Evolutionary conservation across 352 stramenopile species (phyloP), one percentile per base, ranked within the genome.

Genomic region (Elongisporangium senticosum): DNA sequence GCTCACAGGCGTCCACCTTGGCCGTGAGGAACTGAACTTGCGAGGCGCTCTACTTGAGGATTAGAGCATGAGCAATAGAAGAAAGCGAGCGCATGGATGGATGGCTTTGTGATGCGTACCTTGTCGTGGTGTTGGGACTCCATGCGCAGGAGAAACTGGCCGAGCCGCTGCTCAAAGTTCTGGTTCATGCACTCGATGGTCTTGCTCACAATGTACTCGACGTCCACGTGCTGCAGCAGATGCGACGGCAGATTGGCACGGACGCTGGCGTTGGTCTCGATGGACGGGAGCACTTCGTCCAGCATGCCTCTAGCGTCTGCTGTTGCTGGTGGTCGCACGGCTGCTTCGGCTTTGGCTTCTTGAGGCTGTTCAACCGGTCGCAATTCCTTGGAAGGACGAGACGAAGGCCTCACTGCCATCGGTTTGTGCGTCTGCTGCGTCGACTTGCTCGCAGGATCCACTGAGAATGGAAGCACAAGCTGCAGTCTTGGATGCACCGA

Each of bases 111-210:
- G n/a, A 39, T 8, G 33, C 66, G 4, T 59, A 77, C 74, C 59
- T 80, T 78, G 22, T 86, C 75, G 48, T 81, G 71, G 24, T 88
- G 78, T 54, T 88, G 78, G 20, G 62, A 75, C 61, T 86, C 78
- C 74, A 88, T 81, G 1, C 68, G 65, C 37, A 74, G 58, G 7
- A 88, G 54, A 40, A 86, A 83, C 52, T 83, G 78, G 5, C 71
- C 67, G 1, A 88, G 64, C 3, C 75, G 73, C 22, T 83, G 61
- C 59, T 88, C 78, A 21, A 88, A 88, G 55, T 84, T 86, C 48
- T 77, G 71, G 43, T 79, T 86, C 75, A 86, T 84, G 39, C 72
- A 79, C 61, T 86, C 75, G 23, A 88, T 83, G 0, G 78, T 88
- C 47, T 74, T 76, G 60, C 67, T 81, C 50, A 87, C 77, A 21